phyloP scores from a whole-genome alignment of 2,329 filamentous ascomycete genomes.

The Trichophyton simii region DNA sequence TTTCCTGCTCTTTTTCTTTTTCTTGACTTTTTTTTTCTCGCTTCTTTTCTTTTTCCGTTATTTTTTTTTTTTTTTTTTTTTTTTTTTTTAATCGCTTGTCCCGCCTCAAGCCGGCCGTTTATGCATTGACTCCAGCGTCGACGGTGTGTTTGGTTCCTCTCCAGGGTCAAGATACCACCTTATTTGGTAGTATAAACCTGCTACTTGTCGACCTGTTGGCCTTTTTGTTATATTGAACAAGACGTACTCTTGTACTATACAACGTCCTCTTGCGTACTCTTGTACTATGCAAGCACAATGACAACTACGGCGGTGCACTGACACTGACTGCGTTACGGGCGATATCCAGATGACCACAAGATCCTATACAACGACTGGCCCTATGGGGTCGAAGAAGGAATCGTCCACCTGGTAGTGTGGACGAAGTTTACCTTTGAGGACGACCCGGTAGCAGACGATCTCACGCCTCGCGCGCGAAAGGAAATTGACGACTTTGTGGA shows the following conservation, averaged over 20 bases:
- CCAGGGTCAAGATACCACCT: neutral
- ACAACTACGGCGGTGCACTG: neutral
- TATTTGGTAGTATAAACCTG: neutral
- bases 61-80: neutral
- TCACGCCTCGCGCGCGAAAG: slow-evolving; percentile 36
- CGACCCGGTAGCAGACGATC: slow-evolving; percentile 36
- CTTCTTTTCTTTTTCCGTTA: neutral
- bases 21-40: neutral
- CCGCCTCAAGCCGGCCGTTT: neutral
- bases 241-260: neutral
- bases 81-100: neutral
- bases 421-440: slow-evolving; percentile 36
- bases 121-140: neutral
- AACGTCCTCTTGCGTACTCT: no score
- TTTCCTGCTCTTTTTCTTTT: neutral
- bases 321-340: neutral
- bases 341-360: slow-evolving; percentile 35
- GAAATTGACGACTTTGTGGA: slow-evolving; percentile 40
- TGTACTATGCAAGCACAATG: neutral
- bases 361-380: slow-evolving; percentile 53
- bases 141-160: no score
- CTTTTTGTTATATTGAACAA: neutral
- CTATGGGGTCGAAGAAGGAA: slow-evolving; percentile 44
- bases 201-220: neutral
- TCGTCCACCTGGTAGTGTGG: slow-evolving; percentile 49